Base-by-base conservation (phyloP, 352 stramenopile genomes). In the Phytopythium helicoides region DNA sequence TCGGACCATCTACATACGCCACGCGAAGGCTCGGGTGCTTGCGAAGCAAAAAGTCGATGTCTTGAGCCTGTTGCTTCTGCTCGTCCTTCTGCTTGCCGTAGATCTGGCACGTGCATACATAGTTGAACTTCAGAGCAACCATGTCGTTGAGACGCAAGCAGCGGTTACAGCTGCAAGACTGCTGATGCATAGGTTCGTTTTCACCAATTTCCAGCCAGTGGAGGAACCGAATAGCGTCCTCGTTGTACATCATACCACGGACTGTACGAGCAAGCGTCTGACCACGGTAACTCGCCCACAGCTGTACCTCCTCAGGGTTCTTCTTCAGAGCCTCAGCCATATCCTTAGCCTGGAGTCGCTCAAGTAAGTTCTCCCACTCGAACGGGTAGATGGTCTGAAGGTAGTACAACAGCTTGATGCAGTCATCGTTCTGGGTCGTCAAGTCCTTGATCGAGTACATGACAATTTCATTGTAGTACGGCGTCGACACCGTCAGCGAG, bases 321-420 rank as follows among this genome's bases (percentile, higher is more conserved):
- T 93, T 93, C 52, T 92, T 93, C 19, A 95, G 37, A 8, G 85
- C 85, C 51, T 93, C 83, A 10, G 92, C 70, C 76, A 92, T 87
- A 36, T 95, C 85, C 62, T 93, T 93, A 0, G 60, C 68, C 39
- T 83, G 64, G 10, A 95, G 47, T 22, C 85, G 77, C 47, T 95
- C 85, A 0, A 95, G 60, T 39, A 95, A 51, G 53, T 95, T 95
- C 40, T 90, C 76, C 77, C 79, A 95, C 60, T 95, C 85, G 46
- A 87, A 89, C 7, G 81, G 82, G 44, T 95, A 92, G 22, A 95
- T 94, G 3, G 85, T 95, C 57, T 93, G 78, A 54, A 97, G 66
- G 59, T 99, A 99, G 34, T 98, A 96, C 54, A 99, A 64, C 16
- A 97, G 89, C 35, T 96, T 99, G 44, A 99, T 96, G 56, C 94